Percentiles rank a stretch among this genome's conserved stretches.
phyloP scores from a whole-genome alignment of 2,329 filamentous ascomycete genomes.

The Nothophaeocryptopus gaeumannii region DNA sequence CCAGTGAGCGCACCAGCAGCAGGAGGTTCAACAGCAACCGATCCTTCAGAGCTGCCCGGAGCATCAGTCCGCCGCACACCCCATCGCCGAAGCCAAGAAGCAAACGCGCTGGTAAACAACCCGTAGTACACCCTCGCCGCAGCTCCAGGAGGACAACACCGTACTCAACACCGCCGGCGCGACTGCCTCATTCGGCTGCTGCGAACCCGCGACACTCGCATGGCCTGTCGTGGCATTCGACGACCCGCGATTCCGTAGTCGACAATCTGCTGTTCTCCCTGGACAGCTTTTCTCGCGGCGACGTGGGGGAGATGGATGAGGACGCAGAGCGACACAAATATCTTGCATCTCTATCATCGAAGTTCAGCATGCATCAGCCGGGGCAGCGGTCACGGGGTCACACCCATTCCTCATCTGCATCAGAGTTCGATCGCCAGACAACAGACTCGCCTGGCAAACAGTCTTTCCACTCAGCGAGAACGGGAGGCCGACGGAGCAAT shows the following conservation, averaged over 20 bases:
- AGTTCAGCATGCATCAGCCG: slow-evolving; percentile 5
- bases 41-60: not conserved
- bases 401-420: slow-evolving; percentile 61
- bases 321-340: slow-evolving; percentile 22
- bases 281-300: slow-evolving; percentile 65
- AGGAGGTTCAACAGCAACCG: slow-evolving; percentile 3
- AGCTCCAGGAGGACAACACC: slow-evolving; percentile 5
- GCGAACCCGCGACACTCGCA: slow-evolving; percentile 58
- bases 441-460: slow-evolving; percentile 34
- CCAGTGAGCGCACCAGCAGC: slow-evolving; percentile 7
- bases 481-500: slow-evolving; percentile 66
- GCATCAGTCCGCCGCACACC: slow-evolving; percentile 13
- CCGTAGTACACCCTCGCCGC: slow-evolving; percentile 7
- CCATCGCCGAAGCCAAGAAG: slow-evolving; percentile 12
- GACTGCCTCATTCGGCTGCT: not conserved
- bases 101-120: slow-evolving; percentile 14
- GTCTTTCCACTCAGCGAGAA: slow-evolving; percentile 21
- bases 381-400: slow-evolving; percentile 52
- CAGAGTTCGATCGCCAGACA: slow-evolving; percentile 49
- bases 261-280: slow-evolving; percentile 94
- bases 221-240: slow-evolving; percentile 77
- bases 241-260: slow-evolving; percentile 85
- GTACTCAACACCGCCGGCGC: slow-evolving; percentile 2
- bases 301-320: slow-evolving; percentile 16
- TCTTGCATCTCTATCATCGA: slow-evolving; percentile 16